These are phyloP conservation scores for Paecilomyces sp. DNA, from an alignment of 2,329 filamentous ascomycete species.

Conservation along the genomic window DNA sequence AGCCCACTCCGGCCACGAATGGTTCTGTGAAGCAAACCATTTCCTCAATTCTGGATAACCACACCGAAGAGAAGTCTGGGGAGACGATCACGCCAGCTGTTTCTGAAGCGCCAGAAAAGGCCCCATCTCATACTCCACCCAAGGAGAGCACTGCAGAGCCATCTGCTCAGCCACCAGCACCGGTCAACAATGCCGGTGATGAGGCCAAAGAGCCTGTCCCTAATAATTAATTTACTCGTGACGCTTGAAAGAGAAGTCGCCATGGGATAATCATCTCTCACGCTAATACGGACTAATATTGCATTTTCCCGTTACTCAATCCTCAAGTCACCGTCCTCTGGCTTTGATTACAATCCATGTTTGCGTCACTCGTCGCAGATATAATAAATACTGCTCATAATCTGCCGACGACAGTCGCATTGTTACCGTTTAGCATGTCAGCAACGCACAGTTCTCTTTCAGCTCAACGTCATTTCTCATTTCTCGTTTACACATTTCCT, in stretches of 20 bases:
- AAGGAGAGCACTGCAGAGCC: background rate
- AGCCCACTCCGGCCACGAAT: conserved; percentile 12
- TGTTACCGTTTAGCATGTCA: background rate
- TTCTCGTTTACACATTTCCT: background rate
- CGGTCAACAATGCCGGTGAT: background rate
- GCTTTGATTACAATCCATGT: background rate
- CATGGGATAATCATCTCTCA: background rate
- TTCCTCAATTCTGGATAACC: conserved; percentile 32
- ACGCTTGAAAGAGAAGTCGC: background rate
- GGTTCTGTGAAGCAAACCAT: conserved; percentile 32
- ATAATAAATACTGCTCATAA: background rate
- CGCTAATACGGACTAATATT: background rate
- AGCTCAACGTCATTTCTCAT: background rate
- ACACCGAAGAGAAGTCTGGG: conserved; percentile 17
- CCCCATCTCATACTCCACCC: background rate
- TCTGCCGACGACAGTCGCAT: background rate
- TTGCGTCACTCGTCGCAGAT: background rate
- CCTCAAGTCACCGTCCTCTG: background rate
- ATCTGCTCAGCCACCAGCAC: background rate
- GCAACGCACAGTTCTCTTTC: background rate
- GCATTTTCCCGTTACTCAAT: background rate
- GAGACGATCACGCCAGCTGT: conserved; percentile 14
- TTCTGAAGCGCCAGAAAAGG: conserved; percentile 5
- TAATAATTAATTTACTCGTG: background rate
- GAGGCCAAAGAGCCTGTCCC: background rate